phyloP scores from a whole-genome alignment of 805 yeast genomes.

The Candida insectalens region DNA sequence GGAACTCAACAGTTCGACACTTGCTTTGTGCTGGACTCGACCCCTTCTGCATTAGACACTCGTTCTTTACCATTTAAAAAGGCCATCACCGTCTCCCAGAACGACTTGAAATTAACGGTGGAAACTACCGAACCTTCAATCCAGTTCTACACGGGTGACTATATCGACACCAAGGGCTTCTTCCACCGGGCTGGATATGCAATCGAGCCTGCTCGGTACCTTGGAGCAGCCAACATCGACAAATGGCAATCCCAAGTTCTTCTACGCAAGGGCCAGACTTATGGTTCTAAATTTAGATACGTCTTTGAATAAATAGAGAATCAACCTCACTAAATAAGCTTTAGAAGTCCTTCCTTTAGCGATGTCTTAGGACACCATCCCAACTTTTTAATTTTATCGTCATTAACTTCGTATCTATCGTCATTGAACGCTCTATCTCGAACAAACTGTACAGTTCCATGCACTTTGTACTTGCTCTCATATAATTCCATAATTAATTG shows the following conservation, averaged over 20 bases:
- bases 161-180: not conserved
- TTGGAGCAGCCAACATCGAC: not conserved
- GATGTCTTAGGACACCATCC: not conserved
- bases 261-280: not conserved
- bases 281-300: conserved; percentile 1
- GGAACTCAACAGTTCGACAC: not conserved
- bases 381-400: not conserved
- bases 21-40: not conserved
- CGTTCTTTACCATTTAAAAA: not conserved
- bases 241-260: not conserved
- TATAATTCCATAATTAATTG: not conserved
- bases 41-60: not conserved
- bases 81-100: not conserved
- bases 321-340: not conserved
- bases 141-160: conserved; percentile 1
- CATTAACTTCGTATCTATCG: not conserved
- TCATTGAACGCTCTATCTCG: not conserved
- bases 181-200: conserved; percentile 1
- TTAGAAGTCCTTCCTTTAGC: not conserved
- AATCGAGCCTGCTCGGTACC: not conserved
- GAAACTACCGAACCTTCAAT: conserved; percentile 1
- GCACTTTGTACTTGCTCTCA: not conserved
- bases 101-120: not conserved
- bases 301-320: not conserved
- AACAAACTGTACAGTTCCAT: not conserved